Conservation (phyloP, 2,329 filamentous ascomycete species). For the Colletotrichum plurivorum region DNA sequence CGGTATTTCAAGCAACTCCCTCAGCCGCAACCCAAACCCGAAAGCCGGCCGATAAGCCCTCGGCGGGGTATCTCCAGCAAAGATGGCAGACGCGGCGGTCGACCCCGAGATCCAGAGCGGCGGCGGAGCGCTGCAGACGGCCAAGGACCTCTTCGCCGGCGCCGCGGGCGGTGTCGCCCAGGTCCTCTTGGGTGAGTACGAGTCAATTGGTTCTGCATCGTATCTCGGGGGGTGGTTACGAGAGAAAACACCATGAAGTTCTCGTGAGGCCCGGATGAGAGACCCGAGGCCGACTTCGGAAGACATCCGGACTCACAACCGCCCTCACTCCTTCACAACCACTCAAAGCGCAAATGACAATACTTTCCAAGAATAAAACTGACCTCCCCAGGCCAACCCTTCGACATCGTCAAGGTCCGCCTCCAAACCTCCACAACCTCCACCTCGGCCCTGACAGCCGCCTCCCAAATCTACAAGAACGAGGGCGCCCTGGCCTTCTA, state of each 20-base stretch:
- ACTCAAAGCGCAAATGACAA: too few relatives aligned
- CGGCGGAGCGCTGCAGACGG: constrained; percentile 68
- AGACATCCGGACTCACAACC: not conserved
- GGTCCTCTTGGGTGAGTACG: constrained; percentile 84
- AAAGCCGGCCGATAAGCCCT: constrained; percentile 10
- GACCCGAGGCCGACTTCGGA: not conserved
- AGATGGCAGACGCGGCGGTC: constrained; percentile 36
- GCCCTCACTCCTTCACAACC: too few relatives aligned
- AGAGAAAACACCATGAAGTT: not conserved
- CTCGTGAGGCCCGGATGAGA: not conserved
- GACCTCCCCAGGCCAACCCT: constrained; percentile 70
- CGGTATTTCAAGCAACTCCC: not conserved
- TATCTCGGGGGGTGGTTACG: not conserved
- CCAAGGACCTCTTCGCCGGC: constrained; percentile 93
- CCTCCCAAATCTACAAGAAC: constrained; percentile 85
- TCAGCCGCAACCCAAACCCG: not conserved
- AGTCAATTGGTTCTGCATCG: not conserved
- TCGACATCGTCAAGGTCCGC: constrained; percentile 97
- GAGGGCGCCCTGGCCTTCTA: constrained; percentile 96
- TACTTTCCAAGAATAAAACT: not conserved
- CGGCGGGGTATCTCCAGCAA: constrained; percentile 26
- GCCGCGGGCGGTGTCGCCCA: constrained; percentile 94
- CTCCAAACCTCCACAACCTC: constrained; percentile 91
- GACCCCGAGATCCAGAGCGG: constrained; percentile 41
- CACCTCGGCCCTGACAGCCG: constrained; percentile 83